These are phyloP conservation scores for Truncatella angustata DNA, from an alignment of 2,329 filamentous ascomycete species.

Conservation along the genomic window DNA sequence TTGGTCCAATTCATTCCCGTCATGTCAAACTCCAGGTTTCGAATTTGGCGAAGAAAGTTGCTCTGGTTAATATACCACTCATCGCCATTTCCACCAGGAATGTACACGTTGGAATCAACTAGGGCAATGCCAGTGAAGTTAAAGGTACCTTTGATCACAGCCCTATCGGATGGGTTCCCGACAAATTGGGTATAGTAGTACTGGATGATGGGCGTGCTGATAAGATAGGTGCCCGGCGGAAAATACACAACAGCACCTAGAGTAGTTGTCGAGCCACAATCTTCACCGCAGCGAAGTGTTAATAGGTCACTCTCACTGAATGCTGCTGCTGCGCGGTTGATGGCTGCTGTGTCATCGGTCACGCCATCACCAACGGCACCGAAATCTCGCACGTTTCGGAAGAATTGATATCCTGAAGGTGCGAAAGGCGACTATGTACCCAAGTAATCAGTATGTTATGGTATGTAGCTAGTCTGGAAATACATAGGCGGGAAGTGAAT, in stretches of 20 bases:
- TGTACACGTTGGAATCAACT: background rate
- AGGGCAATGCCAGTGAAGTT: background rate
- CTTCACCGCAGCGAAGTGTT: background rate
- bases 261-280: background rate
- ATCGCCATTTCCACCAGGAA: constrained; percentile 28
- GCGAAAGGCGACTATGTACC: too few species aligned
- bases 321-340: constrained; percentile 52
- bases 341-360: constrained; percentile 71
- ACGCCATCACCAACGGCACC: too few species aligned
- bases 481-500: too few species aligned
- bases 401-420: too few species aligned
- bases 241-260: background rate
- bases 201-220: background rate
- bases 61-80: constrained; percentile 53
- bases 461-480: too few species aligned
- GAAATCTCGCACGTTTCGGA: too few species aligned
- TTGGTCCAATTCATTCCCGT: constrained; percentile 50
- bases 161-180: background rate
- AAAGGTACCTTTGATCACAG: background rate
- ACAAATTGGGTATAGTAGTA: background rate
- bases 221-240: background rate
- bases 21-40: constrained; percentile 51
- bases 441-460: too few species aligned
- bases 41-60: constrained; percentile 54
- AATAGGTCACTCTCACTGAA: too few species aligned